A percentile compares a stretch with the other conserved stretches of the same genome.
phyloP scores from a whole-genome alignment of 768 basidiomycete genomes.

The Phylloporus rhodoxanthus region DNA sequence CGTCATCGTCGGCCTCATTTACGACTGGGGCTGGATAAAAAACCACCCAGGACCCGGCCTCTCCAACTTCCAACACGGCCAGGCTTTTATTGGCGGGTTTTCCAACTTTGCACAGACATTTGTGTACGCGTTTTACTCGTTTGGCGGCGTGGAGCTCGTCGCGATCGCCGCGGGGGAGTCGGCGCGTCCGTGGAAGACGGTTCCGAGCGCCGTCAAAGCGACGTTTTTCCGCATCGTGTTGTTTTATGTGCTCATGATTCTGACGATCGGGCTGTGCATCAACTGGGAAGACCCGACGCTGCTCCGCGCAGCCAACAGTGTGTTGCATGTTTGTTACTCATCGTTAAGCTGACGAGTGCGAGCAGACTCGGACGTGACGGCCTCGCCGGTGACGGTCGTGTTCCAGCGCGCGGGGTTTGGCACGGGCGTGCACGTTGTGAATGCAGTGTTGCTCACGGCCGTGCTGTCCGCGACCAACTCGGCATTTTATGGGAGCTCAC shows the following conservation, averaged over 20 bases:
- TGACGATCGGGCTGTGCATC: constrained; percentile 62
- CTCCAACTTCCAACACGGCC: constrained; percentile 42
- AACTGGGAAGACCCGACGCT: constrained; percentile 53
- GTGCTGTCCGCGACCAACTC: constrained; percentile 61
- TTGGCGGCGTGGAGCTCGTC: constrained; percentile 64
- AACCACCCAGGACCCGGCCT: constrained; percentile 54
- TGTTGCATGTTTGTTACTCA: constrained; percentile 6
- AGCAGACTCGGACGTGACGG: constrained; percentile 44
- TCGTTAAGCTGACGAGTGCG: too few relatives aligned
- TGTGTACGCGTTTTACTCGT: constrained; percentile 67
- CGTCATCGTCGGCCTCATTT: constrained; percentile 57
- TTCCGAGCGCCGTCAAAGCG: constrained; percentile 60
- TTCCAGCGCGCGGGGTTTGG: constrained; percentile 58
- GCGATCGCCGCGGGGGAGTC: constrained; percentile 71
- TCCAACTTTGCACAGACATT: constrained; percentile 50
- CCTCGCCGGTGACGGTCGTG: constrained; percentile 60
- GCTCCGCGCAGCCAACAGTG: constrained; percentile 41
- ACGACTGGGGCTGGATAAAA: constrained; percentile 55
- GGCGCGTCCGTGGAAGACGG: constrained; percentile 53
- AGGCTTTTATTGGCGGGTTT: constrained; percentile 52
- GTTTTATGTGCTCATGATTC: constrained; percentile 59
- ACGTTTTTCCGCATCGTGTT: constrained; percentile 63
- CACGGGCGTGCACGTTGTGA: constrained; percentile 57
- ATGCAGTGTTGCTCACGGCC: constrained; percentile 61
- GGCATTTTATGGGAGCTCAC: constrained; percentile 61